Conservation (phyloP, 2,329 filamentous ascomycete species). For the Fusarium sp. region DNA sequence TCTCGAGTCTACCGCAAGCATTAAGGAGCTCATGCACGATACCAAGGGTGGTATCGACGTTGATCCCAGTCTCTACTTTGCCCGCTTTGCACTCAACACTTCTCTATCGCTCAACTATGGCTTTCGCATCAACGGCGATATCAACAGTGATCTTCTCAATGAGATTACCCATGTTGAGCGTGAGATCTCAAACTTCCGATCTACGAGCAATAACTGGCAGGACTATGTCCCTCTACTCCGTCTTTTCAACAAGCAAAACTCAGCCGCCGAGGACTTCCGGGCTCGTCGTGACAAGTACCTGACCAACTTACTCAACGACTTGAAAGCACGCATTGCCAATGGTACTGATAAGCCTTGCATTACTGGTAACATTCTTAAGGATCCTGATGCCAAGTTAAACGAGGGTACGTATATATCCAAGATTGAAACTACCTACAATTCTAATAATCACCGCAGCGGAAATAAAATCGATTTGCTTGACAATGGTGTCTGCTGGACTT, state of each 20-base stretch:
- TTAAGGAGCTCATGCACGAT: constrained; percentile 79
- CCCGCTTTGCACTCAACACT: constrained; percentile 83
- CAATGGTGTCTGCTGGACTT: constrained; percentile 85
- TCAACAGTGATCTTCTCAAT: constrained; percentile 75
- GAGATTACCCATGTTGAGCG: constrained; percentile 85
- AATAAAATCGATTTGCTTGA: constrained; percentile 84
- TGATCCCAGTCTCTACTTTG: constrained; percentile 80
- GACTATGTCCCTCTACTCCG: constrained; percentile 83
- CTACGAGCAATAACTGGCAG: constrained; percentile 87
- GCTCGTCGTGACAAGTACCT: constrained; percentile 77
- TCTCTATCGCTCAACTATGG: constrained; percentile 86
- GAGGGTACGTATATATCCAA: constrained; percentile 44
- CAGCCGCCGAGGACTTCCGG: constrained; percentile 75
- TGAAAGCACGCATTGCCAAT: constrained; percentile 58
- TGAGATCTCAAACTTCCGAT: constrained; percentile 81
- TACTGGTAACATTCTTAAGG: constrained; percentile 68
- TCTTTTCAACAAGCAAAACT: constrained; percentile 73
- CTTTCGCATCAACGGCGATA: constrained; percentile 79
- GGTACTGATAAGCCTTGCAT: constrained; percentile 60
- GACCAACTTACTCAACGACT: constrained; percentile 75
- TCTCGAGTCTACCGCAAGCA: constrained; percentile 79
- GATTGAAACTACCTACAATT: neutral
- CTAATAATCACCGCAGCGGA: constrained; percentile 66
- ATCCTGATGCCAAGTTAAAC: constrained; percentile 60
- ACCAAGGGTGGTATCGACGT: constrained; percentile 73